These are phyloP conservation scores for Rhodofomes roseus DNA, from an alignment of 1,284 basidiomycete genomes.

Conservation along the genomic window DNA sequence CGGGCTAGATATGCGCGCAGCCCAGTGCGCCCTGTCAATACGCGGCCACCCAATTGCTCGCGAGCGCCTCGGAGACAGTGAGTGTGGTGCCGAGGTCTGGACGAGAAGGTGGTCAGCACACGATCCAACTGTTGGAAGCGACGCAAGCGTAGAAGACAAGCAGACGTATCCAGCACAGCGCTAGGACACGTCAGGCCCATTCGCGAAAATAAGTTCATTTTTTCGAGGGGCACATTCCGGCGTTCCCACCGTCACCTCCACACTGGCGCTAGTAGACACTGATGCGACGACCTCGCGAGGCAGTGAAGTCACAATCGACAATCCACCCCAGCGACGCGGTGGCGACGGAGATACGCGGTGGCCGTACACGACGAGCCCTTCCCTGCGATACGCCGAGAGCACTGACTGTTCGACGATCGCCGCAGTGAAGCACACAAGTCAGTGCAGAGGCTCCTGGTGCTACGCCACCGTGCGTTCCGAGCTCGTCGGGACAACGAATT, in stretches of 20 bases:
- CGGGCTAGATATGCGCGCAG: not conserved
- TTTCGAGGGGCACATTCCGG: not conserved
- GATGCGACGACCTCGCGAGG: not conserved
- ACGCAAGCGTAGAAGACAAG: not conserved
- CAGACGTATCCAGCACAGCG: not conserved
- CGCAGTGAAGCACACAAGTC: not conserved
- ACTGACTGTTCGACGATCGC: not conserved
- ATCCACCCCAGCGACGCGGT: not conserved
- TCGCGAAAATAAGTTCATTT: not conserved
- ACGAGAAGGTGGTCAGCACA: not conserved
- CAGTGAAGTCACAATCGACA: not conserved
- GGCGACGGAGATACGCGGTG: not conserved
- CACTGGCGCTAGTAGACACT: not conserved
- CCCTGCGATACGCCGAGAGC: not conserved
- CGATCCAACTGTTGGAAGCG: not conserved
- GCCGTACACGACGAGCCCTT: not conserved
- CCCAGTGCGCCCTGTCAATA: not conserved
- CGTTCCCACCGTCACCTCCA: not conserved
- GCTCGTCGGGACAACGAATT: not conserved
- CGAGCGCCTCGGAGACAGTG: not conserved
- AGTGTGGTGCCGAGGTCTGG: not conserved
- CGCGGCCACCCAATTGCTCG: not conserved
- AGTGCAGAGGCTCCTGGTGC: not conserved
- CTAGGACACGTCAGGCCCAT: not conserved
- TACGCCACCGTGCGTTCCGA: not conserved